Percentiles rank a stretch among this genome's conserved stretches.
These are phyloP conservation scores for Spizellomyces sp. DNA, from an alignment of 192 early-diverging fungal species.

Conservation along the genomic window DNA sequence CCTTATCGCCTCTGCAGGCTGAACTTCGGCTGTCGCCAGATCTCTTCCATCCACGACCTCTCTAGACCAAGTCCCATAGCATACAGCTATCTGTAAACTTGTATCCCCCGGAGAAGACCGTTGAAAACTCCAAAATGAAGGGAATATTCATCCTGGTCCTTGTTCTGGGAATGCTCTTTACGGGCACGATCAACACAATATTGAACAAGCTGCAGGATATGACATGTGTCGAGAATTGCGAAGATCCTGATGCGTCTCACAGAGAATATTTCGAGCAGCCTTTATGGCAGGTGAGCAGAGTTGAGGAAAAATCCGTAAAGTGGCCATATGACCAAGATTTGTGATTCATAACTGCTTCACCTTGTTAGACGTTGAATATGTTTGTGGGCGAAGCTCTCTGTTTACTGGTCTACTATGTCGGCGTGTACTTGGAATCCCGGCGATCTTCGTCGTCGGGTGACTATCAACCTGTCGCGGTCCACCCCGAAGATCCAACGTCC, in stretches of 20 bases:
- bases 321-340: background rate
- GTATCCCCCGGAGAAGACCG: too few relatives aligned
- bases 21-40: too few relatives aligned
- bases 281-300: constrained; percentile 73
- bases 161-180: constrained; percentile 73
- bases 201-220: constrained; percentile 87
- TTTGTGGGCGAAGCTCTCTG: constrained; percentile 91
- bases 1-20: too few relatives aligned
- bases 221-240: constrained; percentile 89
- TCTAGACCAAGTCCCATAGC: too few relatives aligned
- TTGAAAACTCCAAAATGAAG: constrained; percentile 8
- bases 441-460: background rate
- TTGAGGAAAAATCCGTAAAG: background rate
- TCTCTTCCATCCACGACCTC: too few relatives aligned
- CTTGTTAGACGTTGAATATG: constrained; percentile 83
- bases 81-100: too few relatives aligned
- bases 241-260: constrained; percentile 68
- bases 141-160: constrained; percentile 39
- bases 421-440: constrained; percentile 30
- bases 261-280: constrained; percentile 91
- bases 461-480: constrained; percentile 14
- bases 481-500: constrained; percentile 17
- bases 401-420: constrained; percentile 67
- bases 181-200: constrained; percentile 78
- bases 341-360: background rate